Evolutionary conservation across 371 early-diverging fungal genomes (phyloP).

Genomic region (Syncephalastrum monosporum): DNA sequence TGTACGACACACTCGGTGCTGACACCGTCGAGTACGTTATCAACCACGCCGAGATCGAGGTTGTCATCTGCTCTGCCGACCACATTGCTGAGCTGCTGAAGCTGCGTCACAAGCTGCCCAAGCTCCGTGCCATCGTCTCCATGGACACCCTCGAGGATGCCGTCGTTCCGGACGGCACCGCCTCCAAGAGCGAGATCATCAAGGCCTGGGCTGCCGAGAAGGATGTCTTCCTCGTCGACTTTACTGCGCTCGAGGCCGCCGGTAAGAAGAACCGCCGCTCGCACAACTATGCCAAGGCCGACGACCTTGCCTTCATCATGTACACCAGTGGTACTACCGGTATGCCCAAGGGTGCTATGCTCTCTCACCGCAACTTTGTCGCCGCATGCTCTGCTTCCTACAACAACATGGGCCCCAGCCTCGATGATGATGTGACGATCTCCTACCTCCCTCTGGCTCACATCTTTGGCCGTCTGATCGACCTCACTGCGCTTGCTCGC

Average conservation of each 20-base stretch:
- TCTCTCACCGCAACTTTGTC: constrained; percentile 54
- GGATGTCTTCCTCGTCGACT: constrained; percentile 50
- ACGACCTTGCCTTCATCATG: constrained; percentile 58
- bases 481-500: constrained; percentile 11
- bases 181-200: constrained; percentile 35
- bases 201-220: constrained; percentile 50
- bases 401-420: constrained; percentile 7
- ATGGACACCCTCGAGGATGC: constrained; percentile 64
- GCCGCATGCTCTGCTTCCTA: constrained; percentile 26
- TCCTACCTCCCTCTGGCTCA: constrained; percentile 90
- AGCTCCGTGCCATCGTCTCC: constrained; percentile 67
- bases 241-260: constrained; percentile 62
- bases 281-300: constrained; percentile 42
- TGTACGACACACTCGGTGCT: constrained; percentile 93
- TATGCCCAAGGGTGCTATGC: constrained; percentile 63
- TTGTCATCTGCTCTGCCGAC: constrained; percentile 68
- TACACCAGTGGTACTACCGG: constrained; percentile 62
- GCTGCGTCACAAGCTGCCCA: constrained; percentile 45
- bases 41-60: constrained; percentile 66
- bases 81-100: constrained; percentile 58
- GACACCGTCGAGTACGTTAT: constrained; percentile 66
- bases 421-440: constrained; percentile 37
- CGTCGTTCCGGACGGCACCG: constrained; percentile 27
- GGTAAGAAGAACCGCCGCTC: constrained; percentile 38
- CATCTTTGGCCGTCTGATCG: constrained; percentile 79